These are phyloP conservation scores for Conticribra weissflogii DNA, from an alignment of 108 stramenopile genomes.

Conservation along the genomic window DNA sequence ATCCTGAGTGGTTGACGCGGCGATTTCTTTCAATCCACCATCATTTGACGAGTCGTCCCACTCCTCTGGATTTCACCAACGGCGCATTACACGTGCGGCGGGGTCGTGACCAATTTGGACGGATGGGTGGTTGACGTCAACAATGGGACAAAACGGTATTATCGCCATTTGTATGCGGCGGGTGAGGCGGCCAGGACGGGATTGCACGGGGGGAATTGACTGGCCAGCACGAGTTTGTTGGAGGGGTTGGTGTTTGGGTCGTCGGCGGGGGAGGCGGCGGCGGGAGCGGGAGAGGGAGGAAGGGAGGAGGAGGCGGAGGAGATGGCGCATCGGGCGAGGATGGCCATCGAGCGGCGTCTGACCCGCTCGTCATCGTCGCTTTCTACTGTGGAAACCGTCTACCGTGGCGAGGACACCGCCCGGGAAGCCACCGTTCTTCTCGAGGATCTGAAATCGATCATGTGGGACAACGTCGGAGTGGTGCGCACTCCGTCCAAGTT, in stretches of 20 bases:
- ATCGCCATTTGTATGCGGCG: constrained; percentile 77
- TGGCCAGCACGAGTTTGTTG: constrained; percentile 92
- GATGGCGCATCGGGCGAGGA: constrained; percentile 4
- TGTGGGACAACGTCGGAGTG: constrained; percentile 95
- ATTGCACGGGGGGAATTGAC: constrained; percentile 93
- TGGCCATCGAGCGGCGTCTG: constrained; percentile 35
- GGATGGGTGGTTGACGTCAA: constrained; percentile 59
- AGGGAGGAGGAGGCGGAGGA: constrained; percentile 11
- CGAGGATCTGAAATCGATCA: constrained; percentile 61
- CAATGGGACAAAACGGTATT: constrained; percentile 13
- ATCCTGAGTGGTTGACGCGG: constrained; percentile 71
- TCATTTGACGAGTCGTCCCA: constrained; percentile 48
- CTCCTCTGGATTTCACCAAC: constrained; percentile 81
- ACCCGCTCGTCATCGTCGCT: too few relatives aligned
- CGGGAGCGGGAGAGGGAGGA: constrained; percentile 27
- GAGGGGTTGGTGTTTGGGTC: constrained; percentile 95
- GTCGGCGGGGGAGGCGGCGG: constrained; percentile 84
- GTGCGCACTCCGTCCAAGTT: constrained; percentile 82
- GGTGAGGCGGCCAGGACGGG: constrained; percentile 95
- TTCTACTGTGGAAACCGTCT: too few relatives aligned
- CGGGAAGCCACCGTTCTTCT: constrained; percentile 60
- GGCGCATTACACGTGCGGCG: constrained; percentile 95
- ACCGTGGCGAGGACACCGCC: constrained; percentile 1
- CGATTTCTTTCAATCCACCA: constrained; percentile 89
- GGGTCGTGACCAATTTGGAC: constrained; percentile 81